A percentile compares a stretch with the other conserved stretches of the same genome.
Conservation (phyloP, 306 rosid genomes). For the Pyrus bretschneideri region DNA sequence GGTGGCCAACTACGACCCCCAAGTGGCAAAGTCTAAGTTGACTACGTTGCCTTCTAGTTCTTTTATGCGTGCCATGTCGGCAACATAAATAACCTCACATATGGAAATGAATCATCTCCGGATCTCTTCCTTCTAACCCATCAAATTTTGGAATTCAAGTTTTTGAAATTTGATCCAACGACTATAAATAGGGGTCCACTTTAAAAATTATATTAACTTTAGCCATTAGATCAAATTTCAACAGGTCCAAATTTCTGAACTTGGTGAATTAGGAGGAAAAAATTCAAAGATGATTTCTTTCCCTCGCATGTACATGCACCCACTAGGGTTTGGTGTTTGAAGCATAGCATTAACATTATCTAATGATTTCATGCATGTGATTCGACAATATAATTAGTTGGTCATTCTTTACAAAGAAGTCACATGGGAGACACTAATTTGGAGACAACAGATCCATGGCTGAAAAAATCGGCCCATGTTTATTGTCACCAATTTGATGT, state of each 20-base stretch:
- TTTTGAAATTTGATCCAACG: no score
- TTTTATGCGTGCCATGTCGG: slow-evolving; percentile 58
- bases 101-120: fast-evolving
- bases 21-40: slow-evolving; percentile 20
- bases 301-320: background rate
- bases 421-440: no score
- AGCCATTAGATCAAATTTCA: background rate
- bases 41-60: background rate
- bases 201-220: no score
- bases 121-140: no score
- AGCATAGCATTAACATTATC: background rate
- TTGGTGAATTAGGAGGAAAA: no score
- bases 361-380: background rate
- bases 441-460: no score
- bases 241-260: fast-evolving
- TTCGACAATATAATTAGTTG: background rate
- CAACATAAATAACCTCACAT: slow-evolving; percentile 27
- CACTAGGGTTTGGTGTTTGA: background rate
- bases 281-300: fast-evolving
- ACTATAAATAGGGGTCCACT: background rate
- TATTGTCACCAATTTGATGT: no score
- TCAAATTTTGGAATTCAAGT: fast-evolving
- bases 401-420: background rate
- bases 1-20: slow-evolving; percentile 33
- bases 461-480: no score